Percentiles rank a stretch among this genome's conserved stretches.
These are phyloP conservation scores for Fusarium secorum DNA, from an alignment of 2,329 filamentous ascomycete species.

Conservation along the genomic window DNA sequence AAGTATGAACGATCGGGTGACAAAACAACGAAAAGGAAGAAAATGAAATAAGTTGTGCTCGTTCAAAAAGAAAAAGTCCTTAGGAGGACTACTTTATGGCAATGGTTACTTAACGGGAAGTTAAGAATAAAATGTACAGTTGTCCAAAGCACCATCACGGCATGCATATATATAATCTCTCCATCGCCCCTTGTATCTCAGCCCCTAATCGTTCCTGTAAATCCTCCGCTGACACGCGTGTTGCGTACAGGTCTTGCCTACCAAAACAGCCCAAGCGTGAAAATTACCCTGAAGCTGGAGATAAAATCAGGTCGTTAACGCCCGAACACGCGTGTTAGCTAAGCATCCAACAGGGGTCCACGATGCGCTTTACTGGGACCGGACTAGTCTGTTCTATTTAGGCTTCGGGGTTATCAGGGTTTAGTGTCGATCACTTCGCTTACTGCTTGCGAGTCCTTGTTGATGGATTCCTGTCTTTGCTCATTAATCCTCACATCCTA, in stretches of 20 bases:
- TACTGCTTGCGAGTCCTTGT: not conserved
- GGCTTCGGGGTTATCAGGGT: not conserved
- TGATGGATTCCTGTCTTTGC: not conserved
- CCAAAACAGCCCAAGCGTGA: not conserved
- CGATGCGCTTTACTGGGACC: rapidly evolving
- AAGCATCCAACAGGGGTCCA: not conserved
- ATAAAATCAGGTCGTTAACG: not conserved
- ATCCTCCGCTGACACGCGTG: slow-evolving; percentile 27
- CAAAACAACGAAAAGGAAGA: too few relatives aligned
- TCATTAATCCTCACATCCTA: not conserved
- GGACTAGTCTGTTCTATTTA: rapidly evolving
- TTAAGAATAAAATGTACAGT: too few relatives aligned
- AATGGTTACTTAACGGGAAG: too few relatives aligned
- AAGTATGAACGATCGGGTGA: too few relatives aligned
- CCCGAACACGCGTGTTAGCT: slow-evolving; percentile 31
- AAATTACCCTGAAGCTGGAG: not conserved
- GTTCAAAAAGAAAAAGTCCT: too few relatives aligned
- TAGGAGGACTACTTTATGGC: too few relatives aligned
- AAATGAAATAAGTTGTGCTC: too few relatives aligned
- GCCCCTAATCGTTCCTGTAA: rapidly evolving
- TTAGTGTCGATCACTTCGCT: not conserved
- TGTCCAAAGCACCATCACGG: too few relatives aligned
- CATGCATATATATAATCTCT: not conserved
- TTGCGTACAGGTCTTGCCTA: not conserved
- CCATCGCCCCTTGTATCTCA: rapidly evolving